Base-by-base conservation (phyloP, 2,329 filamentous ascomycete genomes). In the Hypoxylon sp. region DNA sequence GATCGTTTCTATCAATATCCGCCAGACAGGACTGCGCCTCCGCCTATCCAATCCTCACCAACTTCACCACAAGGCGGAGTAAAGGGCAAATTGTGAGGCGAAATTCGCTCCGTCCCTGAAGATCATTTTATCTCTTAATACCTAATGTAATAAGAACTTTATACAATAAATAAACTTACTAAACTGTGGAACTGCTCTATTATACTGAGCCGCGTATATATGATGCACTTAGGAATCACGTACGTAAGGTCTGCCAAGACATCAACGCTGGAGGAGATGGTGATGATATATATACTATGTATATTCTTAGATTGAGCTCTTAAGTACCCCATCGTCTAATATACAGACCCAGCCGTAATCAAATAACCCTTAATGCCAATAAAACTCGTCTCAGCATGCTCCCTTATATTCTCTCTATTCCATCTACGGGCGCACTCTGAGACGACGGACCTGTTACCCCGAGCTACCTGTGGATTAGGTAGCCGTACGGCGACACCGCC, bases 381-480 rank as follows among this genome's bases (percentile, higher is more conserved):
- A 49, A 44, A 44, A 57, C 58, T 57, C 54, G 49, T 64, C 59
- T 61, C 50, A 30, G 56, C 51, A 40, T 20, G 17, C 14, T 46
- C 57, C 54, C 50, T 61, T 64, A 65, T 65, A 60, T 61, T 58
- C 61, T 62, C 53, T 70, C 65, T 62, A 68, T 68, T 57, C 61
- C 68, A 56, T 65, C 64, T 65, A 57, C 54, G 27, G 49, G 49
- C 1, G 48, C 31, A 31, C 46, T 60, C 25, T 17, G 31, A 14
- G 42, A 48, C 8, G 20, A 61, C 31, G 44, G 46, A 54, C 31
- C 58, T 50, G 35, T 42, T 42, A 50, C 55, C 59, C 55, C 30
- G 25, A 58, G 44, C 54, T 64, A 63, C 51, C 44, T 53, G 40
- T 27, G 31, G 27, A 42, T 33, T 10, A 11, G 31, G 58, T 61